phyloP scores from a whole-genome alignment of 2,329 filamentous ascomycete genomes.

The Bertia moriformis region DNA sequence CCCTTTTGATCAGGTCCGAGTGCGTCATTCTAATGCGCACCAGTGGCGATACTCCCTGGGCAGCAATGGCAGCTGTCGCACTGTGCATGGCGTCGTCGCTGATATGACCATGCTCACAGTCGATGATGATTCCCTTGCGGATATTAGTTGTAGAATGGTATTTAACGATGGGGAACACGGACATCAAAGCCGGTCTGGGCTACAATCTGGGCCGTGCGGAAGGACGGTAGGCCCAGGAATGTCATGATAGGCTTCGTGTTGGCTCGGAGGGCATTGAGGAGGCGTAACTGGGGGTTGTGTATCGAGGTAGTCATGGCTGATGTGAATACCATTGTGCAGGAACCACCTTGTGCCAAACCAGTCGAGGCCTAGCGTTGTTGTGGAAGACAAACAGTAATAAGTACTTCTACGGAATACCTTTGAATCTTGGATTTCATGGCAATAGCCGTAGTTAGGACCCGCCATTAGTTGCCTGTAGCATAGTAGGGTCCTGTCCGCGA shows the following conservation, averaged over 20 bases:
- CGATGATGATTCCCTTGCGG: neutral
- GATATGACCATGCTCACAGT: neutral
- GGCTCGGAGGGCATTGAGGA: neutral
- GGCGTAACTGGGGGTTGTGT: neutral
- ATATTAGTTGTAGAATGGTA: neutral
- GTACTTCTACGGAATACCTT: too few relatives aligned
- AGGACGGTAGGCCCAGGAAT: neutral
- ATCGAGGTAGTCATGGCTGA: neutral
- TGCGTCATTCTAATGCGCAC: neutral
- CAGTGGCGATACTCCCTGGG: neutral
- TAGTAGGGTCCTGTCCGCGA: too few relatives aligned
- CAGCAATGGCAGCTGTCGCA: neutral
- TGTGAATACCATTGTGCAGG: neutral
- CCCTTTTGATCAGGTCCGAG: neutral
- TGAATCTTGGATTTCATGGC: too few relatives aligned
- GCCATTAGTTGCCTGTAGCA: too few relatives aligned
- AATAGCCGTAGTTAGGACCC: too few relatives aligned
- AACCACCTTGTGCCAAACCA: too few relatives aligned
- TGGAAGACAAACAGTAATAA: too few relatives aligned
- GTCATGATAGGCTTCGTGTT: neutral
- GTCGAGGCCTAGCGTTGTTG: too few relatives aligned
- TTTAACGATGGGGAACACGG: neutral
- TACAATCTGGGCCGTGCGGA: neutral
- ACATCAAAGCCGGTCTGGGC: neutral
- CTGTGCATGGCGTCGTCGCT: neutral